Conservation (phyloP, 768 basidiomycete genomes). For the Rhizopogon vesiculosus region DNA sequence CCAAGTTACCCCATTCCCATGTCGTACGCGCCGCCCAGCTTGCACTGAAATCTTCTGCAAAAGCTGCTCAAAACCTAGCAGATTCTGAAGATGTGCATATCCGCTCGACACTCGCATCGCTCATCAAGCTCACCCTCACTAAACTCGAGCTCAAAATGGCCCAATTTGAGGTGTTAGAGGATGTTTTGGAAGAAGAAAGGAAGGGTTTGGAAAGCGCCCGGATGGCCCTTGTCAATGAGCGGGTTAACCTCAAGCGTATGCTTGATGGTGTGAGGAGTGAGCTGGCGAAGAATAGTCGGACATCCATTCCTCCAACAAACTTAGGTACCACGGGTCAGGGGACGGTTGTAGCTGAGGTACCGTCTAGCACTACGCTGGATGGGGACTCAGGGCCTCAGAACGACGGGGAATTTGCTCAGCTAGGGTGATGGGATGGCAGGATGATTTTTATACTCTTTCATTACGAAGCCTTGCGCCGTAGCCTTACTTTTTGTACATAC, state of each 20-base stretch:
- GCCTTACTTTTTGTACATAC: not conserved
- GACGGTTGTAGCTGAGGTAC: constrained; percentile 49
- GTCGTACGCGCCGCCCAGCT: constrained; percentile 79
- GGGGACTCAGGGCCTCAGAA: constrained; percentile 50
- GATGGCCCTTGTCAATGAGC: constrained; percentile 75
- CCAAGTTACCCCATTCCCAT: constrained; percentile 62
- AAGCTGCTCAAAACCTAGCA: constrained; percentile 77
- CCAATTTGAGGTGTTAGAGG: constrained; percentile 93
- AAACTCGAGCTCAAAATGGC: constrained; percentile 95
- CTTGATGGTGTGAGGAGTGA: constrained; percentile 65
- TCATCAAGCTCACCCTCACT: constrained; percentile 79
- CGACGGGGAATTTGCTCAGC: constrained; percentile 51
- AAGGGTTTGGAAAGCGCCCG: constrained; percentile 79
- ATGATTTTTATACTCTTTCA: constrained; percentile 23
- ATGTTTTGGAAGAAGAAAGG: constrained; percentile 87
- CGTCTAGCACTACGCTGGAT: constrained; percentile 37
- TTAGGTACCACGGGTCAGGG: constrained; percentile 62
- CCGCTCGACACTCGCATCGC: constrained; percentile 66
- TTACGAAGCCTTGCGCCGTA: not conserved
- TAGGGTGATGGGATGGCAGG: constrained; percentile 28
- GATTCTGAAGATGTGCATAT: constrained; percentile 81
- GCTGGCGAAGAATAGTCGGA: constrained; percentile 50
- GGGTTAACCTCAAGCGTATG: constrained; percentile 65
- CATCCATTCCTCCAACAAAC: constrained; percentile 30
- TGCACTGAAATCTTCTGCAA: constrained; percentile 86